Conservation (phyloP, 768 basidiomycete genomes). For the Boletus rubescentipes region DNA sequence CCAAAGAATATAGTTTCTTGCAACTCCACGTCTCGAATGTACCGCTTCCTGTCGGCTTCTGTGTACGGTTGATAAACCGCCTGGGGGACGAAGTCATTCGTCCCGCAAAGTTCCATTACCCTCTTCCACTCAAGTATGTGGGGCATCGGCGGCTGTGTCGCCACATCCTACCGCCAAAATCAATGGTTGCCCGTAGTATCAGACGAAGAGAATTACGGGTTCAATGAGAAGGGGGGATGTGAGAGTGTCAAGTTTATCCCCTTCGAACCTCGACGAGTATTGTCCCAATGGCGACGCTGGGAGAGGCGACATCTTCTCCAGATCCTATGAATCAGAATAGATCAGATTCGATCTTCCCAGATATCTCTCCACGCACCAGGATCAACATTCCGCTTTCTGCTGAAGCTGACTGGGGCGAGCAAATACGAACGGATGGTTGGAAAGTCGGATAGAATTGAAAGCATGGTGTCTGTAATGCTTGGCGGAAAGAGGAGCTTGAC, state of each 20-base stretch:
- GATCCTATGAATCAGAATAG: slow-evolving; percentile 12
- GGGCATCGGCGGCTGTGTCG: slow-evolving; percentile 19
- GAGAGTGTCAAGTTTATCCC: neutral
- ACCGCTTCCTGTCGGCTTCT: slow-evolving; percentile 71
- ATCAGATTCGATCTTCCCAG: neutral
- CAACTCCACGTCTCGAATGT: slow-evolving; percentile 67
- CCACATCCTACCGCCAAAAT: slow-evolving; percentile 20
- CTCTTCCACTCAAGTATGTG: slow-evolving; percentile 31
- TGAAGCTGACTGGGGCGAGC: slow-evolving; percentile 13
- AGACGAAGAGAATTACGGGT: slow-evolving; percentile 10
- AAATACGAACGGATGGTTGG: slow-evolving; percentile 3
- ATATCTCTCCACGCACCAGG: slow-evolving; percentile 10
- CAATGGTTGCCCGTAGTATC: neutral
- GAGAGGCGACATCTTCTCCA: slow-evolving; percentile 5
- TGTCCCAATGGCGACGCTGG: slow-evolving; percentile 12
- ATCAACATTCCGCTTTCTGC: slow-evolving; percentile 1
- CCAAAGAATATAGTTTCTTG: slow-evolving; percentile 65
- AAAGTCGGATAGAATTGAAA: neutral
- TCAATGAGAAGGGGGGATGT: neutral
- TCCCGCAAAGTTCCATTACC: slow-evolving; percentile 20
- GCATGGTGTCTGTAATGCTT: slow-evolving; percentile 11
- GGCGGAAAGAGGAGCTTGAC: slow-evolving; percentile 9
- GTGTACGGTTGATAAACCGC: slow-evolving; percentile 74
- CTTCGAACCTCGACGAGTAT: slow-evolving; percentile 1
- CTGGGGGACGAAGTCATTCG: slow-evolving; percentile 64